These are phyloP conservation scores for Coemansia sp. DNA, from an alignment of 192 early-diverging fungal species.

Conservation along the genomic window DNA sequence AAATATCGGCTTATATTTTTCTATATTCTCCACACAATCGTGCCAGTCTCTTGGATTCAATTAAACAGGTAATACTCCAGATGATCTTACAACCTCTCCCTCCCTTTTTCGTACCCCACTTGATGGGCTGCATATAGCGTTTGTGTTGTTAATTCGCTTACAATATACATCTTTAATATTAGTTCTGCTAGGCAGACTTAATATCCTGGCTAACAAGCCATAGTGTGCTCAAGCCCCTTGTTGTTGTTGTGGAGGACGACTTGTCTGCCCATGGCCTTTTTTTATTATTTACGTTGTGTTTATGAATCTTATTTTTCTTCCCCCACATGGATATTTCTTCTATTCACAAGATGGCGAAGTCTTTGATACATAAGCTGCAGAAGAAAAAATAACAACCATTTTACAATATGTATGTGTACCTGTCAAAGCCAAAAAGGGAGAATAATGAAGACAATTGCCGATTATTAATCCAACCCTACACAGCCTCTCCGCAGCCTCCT, in stretches of 20 bases:
- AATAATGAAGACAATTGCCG: neutral
- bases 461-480: slow-evolving; percentile 1
- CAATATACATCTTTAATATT: neutral
- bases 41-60: slow-evolving; percentile 6
- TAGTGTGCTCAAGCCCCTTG: neutral
- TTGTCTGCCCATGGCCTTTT: neutral
- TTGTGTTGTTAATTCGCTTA: slow-evolving; percentile 1
- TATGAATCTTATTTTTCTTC: neutral
- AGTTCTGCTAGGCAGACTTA: neutral
- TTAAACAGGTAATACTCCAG: neutral
- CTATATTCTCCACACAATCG: neutral
- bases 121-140: neutral
- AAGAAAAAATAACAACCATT: neutral
- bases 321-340: neutral
- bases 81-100: neutral
- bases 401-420: neutral
- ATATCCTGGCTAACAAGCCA: neutral
- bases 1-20: neutral
- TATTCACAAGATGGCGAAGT: neutral
- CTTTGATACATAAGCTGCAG: slow-evolving; percentile 6
- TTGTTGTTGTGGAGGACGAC: neutral
- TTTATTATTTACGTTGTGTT: neutral
- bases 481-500: neutral
- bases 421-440: neutral
- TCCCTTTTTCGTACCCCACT: neutral